These are phyloP conservation scores for Casuarina glauca DNA, from an alignment of 306 rosid genomes.

Conservation along the genomic window DNA sequence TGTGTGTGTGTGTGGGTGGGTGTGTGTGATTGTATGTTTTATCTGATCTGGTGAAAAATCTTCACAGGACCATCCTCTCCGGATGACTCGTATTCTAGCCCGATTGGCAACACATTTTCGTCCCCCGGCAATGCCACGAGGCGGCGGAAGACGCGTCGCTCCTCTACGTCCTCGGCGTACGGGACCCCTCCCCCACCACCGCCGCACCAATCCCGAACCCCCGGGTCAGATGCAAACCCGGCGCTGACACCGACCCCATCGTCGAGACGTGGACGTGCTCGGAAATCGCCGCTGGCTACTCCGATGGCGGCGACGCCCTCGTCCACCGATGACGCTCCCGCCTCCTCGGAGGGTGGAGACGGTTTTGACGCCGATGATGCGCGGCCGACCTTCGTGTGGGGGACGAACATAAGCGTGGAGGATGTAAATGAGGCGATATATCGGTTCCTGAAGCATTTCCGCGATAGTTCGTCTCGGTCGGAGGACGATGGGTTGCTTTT, in stretches of 20 bases:
- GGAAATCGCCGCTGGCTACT: slow-evolving; percentile 38
- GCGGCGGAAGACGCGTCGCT: slow-evolving; percentile 49
- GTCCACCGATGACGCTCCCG: slow-evolving; percentile 66
- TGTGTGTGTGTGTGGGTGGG: not conserved
- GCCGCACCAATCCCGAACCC: slow-evolving; percentile 55
- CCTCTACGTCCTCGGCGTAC: slow-evolving; percentile 58
- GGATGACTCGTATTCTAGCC: slow-evolving; percentile 78
- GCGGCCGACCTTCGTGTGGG: slow-evolving; percentile 90
- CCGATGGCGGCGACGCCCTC: slow-evolving; percentile 59
- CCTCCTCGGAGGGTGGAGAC: slow-evolving; percentile 82
- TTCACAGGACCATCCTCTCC: slow-evolving; percentile 79
- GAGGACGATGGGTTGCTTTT: slow-evolving; percentile 50
- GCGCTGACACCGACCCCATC: slow-evolving; percentile 27
- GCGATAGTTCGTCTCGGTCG: slow-evolving; percentile 50
- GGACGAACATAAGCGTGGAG: slow-evolving; percentile 90
- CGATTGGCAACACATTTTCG: slow-evolving; percentile 78
- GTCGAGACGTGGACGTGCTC: slow-evolving; percentile 35
- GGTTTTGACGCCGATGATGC: slow-evolving; percentile 71
- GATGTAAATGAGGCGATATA: slow-evolving; percentile 82
- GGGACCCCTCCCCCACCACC: slow-evolving; percentile 52
- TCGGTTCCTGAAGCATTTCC: slow-evolving; percentile 75
- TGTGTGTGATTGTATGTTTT: not conserved
- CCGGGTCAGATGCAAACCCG: slow-evolving; percentile 69
- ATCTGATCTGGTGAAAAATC: not conserved
- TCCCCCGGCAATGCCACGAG: slow-evolving; percentile 51